Percentiles rank a stretch among this genome's conserved stretches.
phyloP scores from a whole-genome alignment of 768 basidiomycete genomes.

The Boletus patriciae region DNA sequence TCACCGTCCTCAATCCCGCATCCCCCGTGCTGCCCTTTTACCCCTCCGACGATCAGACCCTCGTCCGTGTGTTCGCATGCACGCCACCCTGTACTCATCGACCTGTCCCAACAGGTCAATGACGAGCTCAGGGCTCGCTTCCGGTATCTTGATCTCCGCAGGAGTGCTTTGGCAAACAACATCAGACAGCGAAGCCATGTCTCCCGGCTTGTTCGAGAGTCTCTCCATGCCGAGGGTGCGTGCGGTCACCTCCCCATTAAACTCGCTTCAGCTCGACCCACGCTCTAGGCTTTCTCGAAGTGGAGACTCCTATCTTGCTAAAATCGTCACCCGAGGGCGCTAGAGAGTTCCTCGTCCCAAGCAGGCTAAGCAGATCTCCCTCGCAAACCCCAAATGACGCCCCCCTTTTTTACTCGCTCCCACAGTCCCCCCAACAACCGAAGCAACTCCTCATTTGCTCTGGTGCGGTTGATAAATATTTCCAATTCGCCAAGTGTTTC shows the following conservation, averaged over 20 bases:
- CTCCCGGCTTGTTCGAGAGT: conserved; percentile 71
- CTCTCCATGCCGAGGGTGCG: conserved; percentile 73
- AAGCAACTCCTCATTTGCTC: conserved; percentile 92
- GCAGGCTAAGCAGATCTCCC: conserved; percentile 48
- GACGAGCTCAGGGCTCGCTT: conserved; percentile 84
- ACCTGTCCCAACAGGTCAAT: conserved; percentile 54
- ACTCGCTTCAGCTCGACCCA: conserved; percentile 4
- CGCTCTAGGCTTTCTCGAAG: conserved; percentile 78
- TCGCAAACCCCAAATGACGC: conserved; percentile 23
- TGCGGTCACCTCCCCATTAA: conserved; percentile 11
- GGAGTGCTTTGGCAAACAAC: conserved; percentile 70
- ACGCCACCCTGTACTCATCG: background rate
- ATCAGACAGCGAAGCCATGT: conserved; percentile 79
- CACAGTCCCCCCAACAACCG: conserved; percentile 95
- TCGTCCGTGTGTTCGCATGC: conserved; percentile 51
- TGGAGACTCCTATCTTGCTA: conserved; percentile 90
- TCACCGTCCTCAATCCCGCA: conserved; percentile 80
- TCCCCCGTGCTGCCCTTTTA: conserved; percentile 73
- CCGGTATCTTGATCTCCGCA: conserved; percentile 87
- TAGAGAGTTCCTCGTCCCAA: conserved; percentile 89
- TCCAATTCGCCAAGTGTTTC: conserved; percentile 92
- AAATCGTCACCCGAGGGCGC: conserved; percentile 94
- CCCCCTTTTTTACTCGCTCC: conserved; percentile 79
- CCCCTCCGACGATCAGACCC: conserved; percentile 71
- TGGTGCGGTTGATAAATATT: conserved; percentile 87